phyloP scores from a whole-genome alignment of 176 grass and related monocot genomes.

The Thalia dealbata region DNA sequence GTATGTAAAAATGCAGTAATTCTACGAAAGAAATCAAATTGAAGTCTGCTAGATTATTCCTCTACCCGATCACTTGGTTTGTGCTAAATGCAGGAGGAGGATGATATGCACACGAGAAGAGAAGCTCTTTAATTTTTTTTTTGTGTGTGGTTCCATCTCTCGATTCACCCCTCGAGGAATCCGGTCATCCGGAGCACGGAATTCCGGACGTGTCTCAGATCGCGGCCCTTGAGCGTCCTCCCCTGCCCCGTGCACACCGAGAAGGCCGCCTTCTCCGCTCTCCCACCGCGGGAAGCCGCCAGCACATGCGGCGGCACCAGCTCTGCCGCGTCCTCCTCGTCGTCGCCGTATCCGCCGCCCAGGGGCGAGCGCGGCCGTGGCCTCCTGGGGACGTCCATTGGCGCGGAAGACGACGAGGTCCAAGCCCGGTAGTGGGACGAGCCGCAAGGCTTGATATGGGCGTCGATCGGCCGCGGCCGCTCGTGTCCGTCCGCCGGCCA shows the following conservation, averaged over 20 bases:
- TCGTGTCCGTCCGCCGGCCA: slow-evolving; percentile 30
- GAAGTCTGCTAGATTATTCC: too few relatives aligned
- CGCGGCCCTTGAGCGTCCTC: slow-evolving; percentile 45
- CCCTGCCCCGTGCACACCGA: slow-evolving; percentile 50
- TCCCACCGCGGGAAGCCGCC: slow-evolving; percentile 27
- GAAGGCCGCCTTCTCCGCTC: slow-evolving; percentile 23
- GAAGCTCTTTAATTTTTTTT: too few relatives aligned
- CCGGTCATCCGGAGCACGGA: slow-evolving; percentile 70
- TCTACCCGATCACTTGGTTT: too few relatives aligned
- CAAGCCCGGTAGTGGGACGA: background rate
- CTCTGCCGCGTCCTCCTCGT: slow-evolving; percentile 1
- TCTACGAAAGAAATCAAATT: too few relatives aligned
- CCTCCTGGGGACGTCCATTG: background rate
- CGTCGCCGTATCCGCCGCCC: background rate
- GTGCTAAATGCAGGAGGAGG: too few relatives aligned
- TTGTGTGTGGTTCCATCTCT: too few relatives aligned
- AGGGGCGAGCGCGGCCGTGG: background rate
- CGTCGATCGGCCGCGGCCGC: background rate
- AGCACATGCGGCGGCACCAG: slow-evolving; percentile 64
- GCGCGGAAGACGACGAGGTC: background rate
- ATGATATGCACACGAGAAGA: too few relatives aligned
- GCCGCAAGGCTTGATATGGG: background rate
- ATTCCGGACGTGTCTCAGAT: slow-evolving; percentile 48
- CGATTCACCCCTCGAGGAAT: slow-evolving; percentile 56
- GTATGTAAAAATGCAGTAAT: too few relatives aligned